Evolutionary conservation across 208 protist species (phyloP), one percentile per base, ranked within the genome.

Genomic region (Dictyostelium gargantuum): DNA sequence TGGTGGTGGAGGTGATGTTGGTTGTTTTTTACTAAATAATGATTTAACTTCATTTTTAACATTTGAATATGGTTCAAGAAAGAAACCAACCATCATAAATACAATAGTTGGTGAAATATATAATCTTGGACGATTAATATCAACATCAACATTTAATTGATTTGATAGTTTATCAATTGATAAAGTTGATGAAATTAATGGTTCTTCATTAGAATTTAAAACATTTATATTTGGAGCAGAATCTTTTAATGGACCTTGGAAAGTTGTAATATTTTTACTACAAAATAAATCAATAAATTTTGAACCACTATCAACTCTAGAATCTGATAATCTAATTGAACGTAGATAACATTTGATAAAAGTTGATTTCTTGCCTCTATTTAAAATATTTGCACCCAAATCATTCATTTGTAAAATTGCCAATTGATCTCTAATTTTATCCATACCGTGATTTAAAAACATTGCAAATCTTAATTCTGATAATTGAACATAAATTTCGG

Each of bases 261-360:
- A 74, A 10, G 81, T 86, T 2, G 81, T 86, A 23, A 74, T 86
- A 17, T 86, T 86, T 32, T 86, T 86, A 38, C 81, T 86, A 44
- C 81, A 86, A 11, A 86, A 54, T 13, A 86, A 44, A 63, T 86
- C 81, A 13, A 63, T 46, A 46, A 86, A 86, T 21, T 86, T 52
- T 26, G 81, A 66, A 9, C 48, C 50, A 32, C 42, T 46, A n/a
- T 54, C 35, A 42, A 50, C 35, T 38, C 66, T 35, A 17, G 81
- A 32, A 32, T 86, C 81, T 40, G 73, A 76, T 13, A 86, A 23
- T 54, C 81, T 40, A 50, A 86, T 75, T 23, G 81, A 86, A n/a
- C 48, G 5, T 21, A 86, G 23, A 2, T 29, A 56, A 17, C 15
- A 35, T 42, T 86, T 52, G 1, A 86, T 63, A n/a, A 23, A n/a